A percentile compares a stretch with the other conserved stretches of the same genome.
phyloP scores from a whole-genome alignment of 75 land plant species.

The Picea glauca region DNA sequence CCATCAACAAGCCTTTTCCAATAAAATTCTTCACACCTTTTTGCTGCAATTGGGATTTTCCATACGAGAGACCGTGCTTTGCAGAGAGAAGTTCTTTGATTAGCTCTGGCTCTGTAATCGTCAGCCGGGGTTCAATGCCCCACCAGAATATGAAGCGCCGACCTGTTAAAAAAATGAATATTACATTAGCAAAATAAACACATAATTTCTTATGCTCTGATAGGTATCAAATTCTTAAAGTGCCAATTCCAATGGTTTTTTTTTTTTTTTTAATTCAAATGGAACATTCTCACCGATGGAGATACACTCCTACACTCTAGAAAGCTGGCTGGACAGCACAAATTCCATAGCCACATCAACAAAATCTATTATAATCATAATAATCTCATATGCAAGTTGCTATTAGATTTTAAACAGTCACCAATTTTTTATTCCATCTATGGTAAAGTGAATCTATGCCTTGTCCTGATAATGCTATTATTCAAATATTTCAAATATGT shows the following conservation, averaged over 20 bases:
- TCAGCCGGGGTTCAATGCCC: slow-evolving; percentile 11
- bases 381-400: background rate
- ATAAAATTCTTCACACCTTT: slow-evolving; percentile 18
- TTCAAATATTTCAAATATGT: too few relatives aligned
- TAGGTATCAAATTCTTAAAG: background rate
- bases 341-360: too few relatives aligned
- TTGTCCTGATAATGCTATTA: too few relatives aligned
- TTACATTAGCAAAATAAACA: background rate
- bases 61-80: slow-evolving; percentile 9
- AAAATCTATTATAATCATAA: background rate
- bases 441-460: too few relatives aligned
- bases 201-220: background rate
- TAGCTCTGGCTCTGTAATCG: slow-evolving; percentile 27
- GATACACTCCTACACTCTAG: too few relatives aligned
- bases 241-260: background rate
- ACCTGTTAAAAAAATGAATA: slow-evolving; percentile 9
- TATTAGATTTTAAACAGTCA: too few relatives aligned
- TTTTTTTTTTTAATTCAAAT: background rate
- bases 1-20: slow-evolving; percentile 21
- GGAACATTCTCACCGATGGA: background rate
- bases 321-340: too few relatives aligned
- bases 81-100: slow-evolving; percentile 29
- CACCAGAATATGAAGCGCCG: slow-evolving; percentile 20
- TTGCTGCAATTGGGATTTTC: slow-evolving; percentile 17
- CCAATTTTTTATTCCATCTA: too few relatives aligned